These are phyloP conservation scores for Monosporascus cannonballus DNA, from an alignment of 2,329 filamentous ascomycete species.

Conservation along the genomic window DNA sequence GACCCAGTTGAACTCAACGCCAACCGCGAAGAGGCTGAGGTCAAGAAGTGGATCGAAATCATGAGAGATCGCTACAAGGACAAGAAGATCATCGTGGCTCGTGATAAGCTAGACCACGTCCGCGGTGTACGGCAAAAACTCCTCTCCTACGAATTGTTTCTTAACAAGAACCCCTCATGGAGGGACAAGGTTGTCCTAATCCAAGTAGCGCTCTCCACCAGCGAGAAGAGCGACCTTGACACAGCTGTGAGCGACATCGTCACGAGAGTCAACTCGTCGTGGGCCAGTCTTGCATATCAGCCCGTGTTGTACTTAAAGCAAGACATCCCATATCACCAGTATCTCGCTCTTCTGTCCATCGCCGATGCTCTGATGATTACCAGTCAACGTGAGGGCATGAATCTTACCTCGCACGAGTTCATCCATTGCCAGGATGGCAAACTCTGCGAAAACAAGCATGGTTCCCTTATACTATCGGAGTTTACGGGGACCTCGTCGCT, in stretches of 20 bases:
- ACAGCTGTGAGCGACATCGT: slow-evolving; percentile 90
- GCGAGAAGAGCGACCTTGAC: slow-evolving; percentile 81
- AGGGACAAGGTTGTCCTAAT: slow-evolving; percentile 83
- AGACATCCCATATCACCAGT: slow-evolving; percentile 88
- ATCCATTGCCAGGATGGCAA: slow-evolving; percentile 87
- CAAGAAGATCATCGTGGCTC: slow-evolving; percentile 85
- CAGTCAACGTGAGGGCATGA: slow-evolving; percentile 95
- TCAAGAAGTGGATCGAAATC: slow-evolving; percentile 70
- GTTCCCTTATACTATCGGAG: slow-evolving; percentile 86
- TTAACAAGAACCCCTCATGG: slow-evolving; percentile 91
- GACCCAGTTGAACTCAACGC: slow-evolving; percentile 70
- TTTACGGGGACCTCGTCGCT: slow-evolving; percentile 89
- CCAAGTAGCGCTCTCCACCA: slow-evolving; percentile 87
- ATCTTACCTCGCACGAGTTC: slow-evolving; percentile 90
- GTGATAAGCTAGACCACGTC: slow-evolving; percentile 90
- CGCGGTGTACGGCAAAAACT: slow-evolving; percentile 92
- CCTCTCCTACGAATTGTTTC: slow-evolving; percentile 83
- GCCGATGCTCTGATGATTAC: slow-evolving; percentile 93
- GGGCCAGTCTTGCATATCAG: slow-evolving; percentile 86
- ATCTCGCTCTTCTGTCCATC: slow-evolving; percentile 82
- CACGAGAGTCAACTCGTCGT: slow-evolving; percentile 85
- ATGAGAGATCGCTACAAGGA: slow-evolving; percentile 80
- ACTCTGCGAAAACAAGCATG: slow-evolving; percentile 67
- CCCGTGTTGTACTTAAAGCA: slow-evolving; percentile 92
- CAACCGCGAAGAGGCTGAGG: slow-evolving; percentile 66